Base-by-base conservation (phyloP, 2,329 filamentous ascomycete genomes). In the Xenoacremonium recifei region DNA sequence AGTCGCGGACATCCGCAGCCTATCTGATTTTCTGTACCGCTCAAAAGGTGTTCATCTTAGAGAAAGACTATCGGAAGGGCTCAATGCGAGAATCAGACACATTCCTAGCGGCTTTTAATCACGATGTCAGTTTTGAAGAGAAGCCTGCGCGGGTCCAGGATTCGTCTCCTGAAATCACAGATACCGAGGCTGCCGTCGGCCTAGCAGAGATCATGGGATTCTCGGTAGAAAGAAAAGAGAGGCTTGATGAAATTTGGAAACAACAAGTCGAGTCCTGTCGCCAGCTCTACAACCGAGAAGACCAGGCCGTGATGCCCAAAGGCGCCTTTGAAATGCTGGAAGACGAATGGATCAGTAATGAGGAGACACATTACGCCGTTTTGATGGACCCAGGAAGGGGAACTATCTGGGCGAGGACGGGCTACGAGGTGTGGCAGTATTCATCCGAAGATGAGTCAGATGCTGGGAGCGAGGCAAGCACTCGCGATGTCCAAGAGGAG, bases 301-400 rank as follows among this genome's bases (percentile, higher is more conserved):
- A 7, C 1, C 21, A 54, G 1, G 38, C 42, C 0, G 53, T 62
- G 1, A 44, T 40, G 3, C 12, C 44, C 1, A 27, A 48, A 0
- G 59, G 61, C 35, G 57, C 63, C 4, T n/a, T 59, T 1, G 18
- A 32, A 0, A 50, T 64, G 21, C 23, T 64, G 4, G 35, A 51
- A n/a, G 41, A 58, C 17, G 41, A 47, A 6, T 39, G 54, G 6
- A 60, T 63, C 13, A 54, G 45, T 16, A 60, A 63, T 31, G 53
- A 51, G 1, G 53, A 58, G 40, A 64, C 62, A 5, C 62, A 65
- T 40, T 65, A 63, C 9, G 60, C 59, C 1, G 55, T 59, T 5
- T 67, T 74, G 10, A 73, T 71, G 52, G 73, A 77, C 33, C 72
- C 73, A 0, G 64, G 67, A 43, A 68, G 64, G 0, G 72, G 72